Base-by-base conservation (phyloP, 352 stramenopile species). In the Phytophthora cryptogea region DNA sequence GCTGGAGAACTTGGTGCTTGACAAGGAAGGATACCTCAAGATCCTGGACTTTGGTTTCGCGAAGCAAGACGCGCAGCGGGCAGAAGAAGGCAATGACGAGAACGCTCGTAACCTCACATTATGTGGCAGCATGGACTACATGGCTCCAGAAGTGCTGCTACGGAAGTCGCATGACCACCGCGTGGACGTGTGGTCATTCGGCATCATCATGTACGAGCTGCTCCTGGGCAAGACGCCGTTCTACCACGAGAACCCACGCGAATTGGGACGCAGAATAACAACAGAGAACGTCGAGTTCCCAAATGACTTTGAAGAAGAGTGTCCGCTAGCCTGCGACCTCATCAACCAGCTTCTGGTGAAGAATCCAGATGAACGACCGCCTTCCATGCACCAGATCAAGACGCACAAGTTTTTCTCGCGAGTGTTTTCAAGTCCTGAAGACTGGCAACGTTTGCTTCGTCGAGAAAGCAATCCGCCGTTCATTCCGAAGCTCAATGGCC, bases 181-280 rank as follows among this genome's bases (percentile, higher is more conserved):
- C 11, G 84, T 79, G n/a, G 84, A 93, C 60, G 66, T 91, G 10
- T 93, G 81, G 81, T 86, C 78, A 6, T 90, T 90, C 41, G 90
- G 90, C 6, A 85, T 97, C 52, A 76, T 97, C 32, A 78, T 96
- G 72, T 96, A 95, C 67, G 89, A 97, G 63, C 51, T 97, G 31
- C 52, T 94, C 43, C 59, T 91, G 1, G 90, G 90, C 2, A 76
- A 76, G 27, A 94, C 90, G n/a, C 89, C 89, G 20, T 97, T 97
- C 52, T 94, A 88, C 66, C 79, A 92, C 48, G 70, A 80, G 14
- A 97, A 96, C 42, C 63, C 76, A 10, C 86, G 84, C 40, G 78
- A 92, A 40, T 72, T 92, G 6, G 89, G 90, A 43, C 75, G 87
- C 16, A 63, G 76, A 53, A 95, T 97, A 52, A 83, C 85, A 4